phyloP scores from a whole-genome alignment of 805 yeast species.

The Saitoella complicata region DNA sequence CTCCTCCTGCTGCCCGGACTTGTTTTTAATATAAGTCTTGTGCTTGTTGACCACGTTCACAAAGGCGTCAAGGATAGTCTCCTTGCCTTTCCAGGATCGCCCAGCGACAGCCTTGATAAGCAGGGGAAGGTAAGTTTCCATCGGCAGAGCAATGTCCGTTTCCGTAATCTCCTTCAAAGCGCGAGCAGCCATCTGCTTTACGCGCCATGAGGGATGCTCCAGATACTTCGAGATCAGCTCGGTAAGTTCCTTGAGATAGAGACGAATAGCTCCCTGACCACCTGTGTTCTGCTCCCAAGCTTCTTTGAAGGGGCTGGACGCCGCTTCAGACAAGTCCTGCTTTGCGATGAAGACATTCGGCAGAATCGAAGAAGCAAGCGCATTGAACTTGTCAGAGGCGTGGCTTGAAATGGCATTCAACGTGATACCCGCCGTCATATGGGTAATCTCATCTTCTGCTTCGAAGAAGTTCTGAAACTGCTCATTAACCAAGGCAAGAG shows the following conservation, averaged over 20 bases:
- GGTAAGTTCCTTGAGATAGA: constrained; percentile 57
- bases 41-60: constrained; percentile 40
- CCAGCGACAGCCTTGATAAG: constrained; percentile 52
- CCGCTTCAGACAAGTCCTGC: constrained; percentile 39
- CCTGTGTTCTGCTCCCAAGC: constrained; percentile 76
- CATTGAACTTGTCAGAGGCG: constrained; percentile 49
- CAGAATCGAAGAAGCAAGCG: constrained; percentile 45
- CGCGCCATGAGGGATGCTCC: constrained; percentile 39
- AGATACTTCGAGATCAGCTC: constrained; percentile 34
- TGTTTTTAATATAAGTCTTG: constrained; percentile 19
- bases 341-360: constrained; percentile 71
- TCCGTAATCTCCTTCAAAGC: constrained; percentile 9
- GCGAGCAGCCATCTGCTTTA: constrained; percentile 36
- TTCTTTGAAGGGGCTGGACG: constrained; percentile 34
- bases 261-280: constrained; percentile 47
- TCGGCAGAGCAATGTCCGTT: neutral
- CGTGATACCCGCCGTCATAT: constrained; percentile 37
- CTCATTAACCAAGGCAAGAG: constrained; percentile 36
- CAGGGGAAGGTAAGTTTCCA: constrained; percentile 13
- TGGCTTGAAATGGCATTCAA: constrained; percentile 51
- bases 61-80: constrained; percentile 51
- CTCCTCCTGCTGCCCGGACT: neutral
- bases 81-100: constrained; percentile 81
- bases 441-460: constrained; percentile 19
- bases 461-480: constrained; percentile 46